phyloP scores from a whole-genome alignment of 2,329 filamentous ascomycete genomes.

The Trichoderma atroviride region DNA sequence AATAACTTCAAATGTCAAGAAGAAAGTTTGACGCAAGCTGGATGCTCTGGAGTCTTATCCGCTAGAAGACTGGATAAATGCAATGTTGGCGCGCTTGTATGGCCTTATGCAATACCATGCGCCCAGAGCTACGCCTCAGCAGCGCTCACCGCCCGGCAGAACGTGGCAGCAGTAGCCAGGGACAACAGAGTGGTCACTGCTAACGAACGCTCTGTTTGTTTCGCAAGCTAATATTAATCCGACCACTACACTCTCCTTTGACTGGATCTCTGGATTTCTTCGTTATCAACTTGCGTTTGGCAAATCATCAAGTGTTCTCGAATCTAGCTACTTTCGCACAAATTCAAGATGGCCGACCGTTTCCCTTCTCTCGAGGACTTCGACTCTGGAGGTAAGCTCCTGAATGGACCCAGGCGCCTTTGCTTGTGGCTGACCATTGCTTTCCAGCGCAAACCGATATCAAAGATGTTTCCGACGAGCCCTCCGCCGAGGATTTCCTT shows the following conservation, averaged over 20 bases:
- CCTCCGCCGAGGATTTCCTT: slow-evolving; percentile 80
- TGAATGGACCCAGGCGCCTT: slow-evolving; percentile 9
- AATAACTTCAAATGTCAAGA: not conserved
- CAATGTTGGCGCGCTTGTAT: slow-evolving; percentile 29
- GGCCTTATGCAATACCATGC: slow-evolving; percentile 31
- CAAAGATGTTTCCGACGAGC: slow-evolving; percentile 58
- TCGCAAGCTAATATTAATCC: slow-evolving; percentile 6
- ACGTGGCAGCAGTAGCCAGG: slow-evolving; percentile 33
- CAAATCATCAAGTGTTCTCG: not conserved
- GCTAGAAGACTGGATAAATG: slow-evolving; percentile 32
- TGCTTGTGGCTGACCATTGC: slow-evolving; percentile 13
- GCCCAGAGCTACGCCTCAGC: slow-evolving; percentile 22
- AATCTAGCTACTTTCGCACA: not conserved
- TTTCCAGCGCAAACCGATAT: slow-evolving; percentile 67
- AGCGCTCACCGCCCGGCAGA: slow-evolving; percentile 43
- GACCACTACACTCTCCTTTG: slow-evolving; percentile 18
- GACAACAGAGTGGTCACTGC: slow-evolving; percentile 26
- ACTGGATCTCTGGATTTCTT: not conserved
- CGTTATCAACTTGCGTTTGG: not conserved
- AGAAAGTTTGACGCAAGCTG: slow-evolving; percentile 32
- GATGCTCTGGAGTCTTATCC: slow-evolving; percentile 22
- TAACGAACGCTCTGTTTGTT: slow-evolving; percentile 4
- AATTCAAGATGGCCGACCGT: slow-evolving; percentile 68
- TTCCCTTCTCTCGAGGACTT: slow-evolving; percentile 82
- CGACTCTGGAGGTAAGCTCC: slow-evolving; percentile 61